Conservation (phyloP, 2,329 filamentous ascomycete species). For the Colletotrichum sp. region DNA sequence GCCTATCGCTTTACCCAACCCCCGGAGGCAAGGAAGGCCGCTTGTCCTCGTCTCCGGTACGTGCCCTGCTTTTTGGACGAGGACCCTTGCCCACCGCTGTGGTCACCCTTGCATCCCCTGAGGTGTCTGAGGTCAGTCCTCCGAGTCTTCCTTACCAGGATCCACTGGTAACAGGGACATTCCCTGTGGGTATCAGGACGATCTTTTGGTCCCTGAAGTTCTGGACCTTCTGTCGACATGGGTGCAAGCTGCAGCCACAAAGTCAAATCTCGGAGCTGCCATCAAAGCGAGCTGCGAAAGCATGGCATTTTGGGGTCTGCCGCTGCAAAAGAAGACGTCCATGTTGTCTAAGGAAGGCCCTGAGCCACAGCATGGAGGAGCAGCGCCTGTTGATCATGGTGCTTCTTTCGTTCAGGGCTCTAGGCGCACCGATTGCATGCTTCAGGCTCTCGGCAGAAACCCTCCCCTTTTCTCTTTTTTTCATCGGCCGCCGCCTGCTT, state of each 20-base stretch:
- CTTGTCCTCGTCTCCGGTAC: not conserved
- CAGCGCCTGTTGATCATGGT: not conserved
- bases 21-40: not conserved
- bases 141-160: not conserved
- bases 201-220: constrained; percentile 20
- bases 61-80: not conserved
- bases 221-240: constrained; percentile 7
- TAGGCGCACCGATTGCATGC: not conserved
- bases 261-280: not conserved
- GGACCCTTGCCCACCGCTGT: not conserved
- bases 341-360: not conserved
- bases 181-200: not conserved
- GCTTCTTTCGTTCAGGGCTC: not conserved
- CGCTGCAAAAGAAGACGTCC: not conserved
- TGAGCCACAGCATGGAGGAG: not conserved
- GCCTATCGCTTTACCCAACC: not conserved
- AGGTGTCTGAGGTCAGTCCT: not conserved
- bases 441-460: not conserved
- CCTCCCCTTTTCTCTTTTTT: not conserved
- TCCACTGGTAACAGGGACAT: not conserved
- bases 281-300: not conserved
- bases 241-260: constrained; percentile 10
- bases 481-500: not conserved
- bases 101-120: not conserved
- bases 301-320: not conserved